These are phyloP conservation scores for Acacia confusa DNA, from an alignment of 306 rosid genomes.

Conservation along the genomic window DNA sequence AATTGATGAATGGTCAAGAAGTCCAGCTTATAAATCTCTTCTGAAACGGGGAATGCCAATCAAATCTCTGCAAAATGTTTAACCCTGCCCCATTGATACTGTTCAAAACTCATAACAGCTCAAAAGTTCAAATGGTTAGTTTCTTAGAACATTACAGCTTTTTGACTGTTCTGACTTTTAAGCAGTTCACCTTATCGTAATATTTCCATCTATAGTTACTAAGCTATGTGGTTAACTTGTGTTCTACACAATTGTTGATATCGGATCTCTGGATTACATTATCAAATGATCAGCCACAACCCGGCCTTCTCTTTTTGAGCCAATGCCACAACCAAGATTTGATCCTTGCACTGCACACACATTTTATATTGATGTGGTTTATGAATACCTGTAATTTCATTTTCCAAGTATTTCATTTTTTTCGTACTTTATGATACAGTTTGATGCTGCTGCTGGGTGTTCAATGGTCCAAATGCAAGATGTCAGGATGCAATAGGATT, in stretches of 20 bases:
- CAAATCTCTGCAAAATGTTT: slow-evolving; percentile 34
- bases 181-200: neutral
- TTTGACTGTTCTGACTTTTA: slow-evolving; percentile 23
- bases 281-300: slow-evolving; percentile 6
- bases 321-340: neutral
- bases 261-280: neutral
- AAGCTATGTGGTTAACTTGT: neutral
- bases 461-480: slow-evolving; percentile 22
- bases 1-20: slow-evolving; percentile 93
- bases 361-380: slow-evolving; percentile 25
- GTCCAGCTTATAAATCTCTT: slow-evolving; percentile 60
- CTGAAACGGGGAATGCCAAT: slow-evolving; percentile 57
- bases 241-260: neutral
- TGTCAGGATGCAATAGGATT: neutral
- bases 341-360: slow-evolving; percentile 3
- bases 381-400: slow-evolving; percentile 11
- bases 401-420: neutral
- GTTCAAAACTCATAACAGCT: slow-evolving; percentile 30
- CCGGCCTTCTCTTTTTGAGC: neutral
- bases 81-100: slow-evolving; percentile 23
- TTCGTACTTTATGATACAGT: slow-evolving; percentile 6
- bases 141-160: slow-evolving; percentile 15
- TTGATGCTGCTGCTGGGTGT: slow-evolving; percentile 2
- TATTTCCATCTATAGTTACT: slow-evolving; percentile 11
- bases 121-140: slow-evolving; percentile 33